Base-by-base conservation (phyloP, 2,329 filamentous ascomycete genomes). In the Alternaria viburni region DNA sequence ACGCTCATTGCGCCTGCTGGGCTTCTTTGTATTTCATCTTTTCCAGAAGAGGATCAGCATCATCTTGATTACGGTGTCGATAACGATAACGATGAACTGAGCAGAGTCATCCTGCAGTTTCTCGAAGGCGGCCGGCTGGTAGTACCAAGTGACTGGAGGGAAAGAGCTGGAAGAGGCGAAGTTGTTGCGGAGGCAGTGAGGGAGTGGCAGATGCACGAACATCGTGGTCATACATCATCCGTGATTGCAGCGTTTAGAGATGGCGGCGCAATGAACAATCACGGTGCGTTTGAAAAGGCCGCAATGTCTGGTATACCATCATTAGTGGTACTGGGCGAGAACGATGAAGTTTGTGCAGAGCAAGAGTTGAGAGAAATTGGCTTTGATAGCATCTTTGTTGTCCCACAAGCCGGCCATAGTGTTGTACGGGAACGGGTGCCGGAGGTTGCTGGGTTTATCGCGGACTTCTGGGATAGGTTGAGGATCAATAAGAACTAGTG, bases 1-100 rank as follows among this genome's bases (percentile, higher is more conserved):
- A 73, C 74, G 0, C 73, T 86, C 0, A 70, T 86, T n/a, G 84
- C 85, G 1, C 84, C 85, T 0, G 84, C 83, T 0, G 85, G 85
- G 0, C 68, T 86, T 1, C 62, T 85, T 1, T 69, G 69, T 11
- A 57, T 66, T 0, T 36, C 66, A 0, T 28, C 72, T 5, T 80
- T 83, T 45, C 66, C 69, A 0, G 52, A 67, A 0, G 66, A 77
- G 32, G 57, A 80, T 47, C 66, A 67, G 13, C 55, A 5, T 3
- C 56, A 72, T 32, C 62, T 72, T 10, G 46, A 28, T 12, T 32
- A 75, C 7, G 76, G 77, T 9, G 75, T 68, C 3, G 71, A 81
- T 2, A 80, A 82, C 19, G 67, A 54, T 0, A 79, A 82, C 19
- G 68, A 54, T 0, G 73, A 66, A 1, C 79, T 81, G 0, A 65